These are phyloP conservation scores for Hypoxylon sp. DNA, from an alignment of 2,329 filamentous ascomycete species.

Conservation along the genomic window DNA sequence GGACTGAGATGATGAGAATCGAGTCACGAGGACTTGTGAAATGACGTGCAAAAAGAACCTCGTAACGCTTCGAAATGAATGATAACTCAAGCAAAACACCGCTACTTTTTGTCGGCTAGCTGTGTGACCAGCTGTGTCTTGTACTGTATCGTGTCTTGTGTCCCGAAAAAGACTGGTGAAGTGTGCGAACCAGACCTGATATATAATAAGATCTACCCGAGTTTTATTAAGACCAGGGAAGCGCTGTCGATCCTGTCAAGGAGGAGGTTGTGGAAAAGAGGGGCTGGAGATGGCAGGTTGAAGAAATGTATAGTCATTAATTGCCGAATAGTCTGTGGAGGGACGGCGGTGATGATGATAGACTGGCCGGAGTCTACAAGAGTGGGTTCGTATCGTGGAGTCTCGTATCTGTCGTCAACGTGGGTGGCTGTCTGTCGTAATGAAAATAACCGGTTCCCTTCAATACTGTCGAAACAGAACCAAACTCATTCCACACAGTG, in stretches of 20 bases:
- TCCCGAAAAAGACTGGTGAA: constrained; percentile 24
- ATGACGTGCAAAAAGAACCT: constrained; percentile 43
- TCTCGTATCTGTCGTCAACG: constrained; percentile 49
- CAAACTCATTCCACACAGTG: constrained; percentile 49
- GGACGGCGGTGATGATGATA: constrained; percentile 46
- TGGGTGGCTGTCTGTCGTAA: constrained; percentile 47
- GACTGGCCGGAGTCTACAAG: constrained; percentile 53
- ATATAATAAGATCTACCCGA: constrained; percentile 47
- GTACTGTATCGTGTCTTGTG: constrained; percentile 41
- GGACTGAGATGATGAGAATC: constrained; percentile 14
- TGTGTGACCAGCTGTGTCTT: constrained; percentile 47
- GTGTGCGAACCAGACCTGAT: constrained; percentile 39
- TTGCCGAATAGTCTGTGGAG: constrained; percentile 47
- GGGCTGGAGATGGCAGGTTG: constrained; percentile 37
- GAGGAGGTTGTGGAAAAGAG: constrained; percentile 45
- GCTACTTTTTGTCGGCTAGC: constrained; percentile 41
- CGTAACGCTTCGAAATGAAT: constrained; percentile 44
- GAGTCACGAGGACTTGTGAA: constrained; percentile 45
- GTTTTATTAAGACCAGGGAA: constrained; percentile 42
- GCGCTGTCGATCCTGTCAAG: constrained; percentile 47
- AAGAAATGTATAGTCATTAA: constrained; percentile 51
- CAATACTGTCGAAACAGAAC: constrained; percentile 43
- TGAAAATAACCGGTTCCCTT: constrained; percentile 48
- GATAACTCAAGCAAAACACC: constrained; percentile 45
- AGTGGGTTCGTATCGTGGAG: constrained; percentile 47